phyloP scores from a whole-genome alignment of 2,329 filamentous ascomycete species.

The Pseudogymnoascus sp. region DNA sequence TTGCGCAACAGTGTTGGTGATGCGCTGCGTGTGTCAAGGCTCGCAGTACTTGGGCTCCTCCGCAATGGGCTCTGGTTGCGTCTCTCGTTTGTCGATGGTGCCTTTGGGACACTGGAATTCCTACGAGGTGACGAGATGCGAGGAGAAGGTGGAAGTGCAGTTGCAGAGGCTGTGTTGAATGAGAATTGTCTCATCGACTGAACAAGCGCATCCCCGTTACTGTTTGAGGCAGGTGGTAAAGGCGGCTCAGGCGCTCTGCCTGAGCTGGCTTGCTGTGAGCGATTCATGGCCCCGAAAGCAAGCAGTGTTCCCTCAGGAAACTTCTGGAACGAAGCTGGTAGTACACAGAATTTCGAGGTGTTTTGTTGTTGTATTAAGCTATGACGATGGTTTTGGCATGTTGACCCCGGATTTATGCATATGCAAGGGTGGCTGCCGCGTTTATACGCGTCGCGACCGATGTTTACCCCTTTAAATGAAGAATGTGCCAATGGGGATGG shows the following conservation, averaged over 20 bases:
- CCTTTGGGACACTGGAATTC: slow-evolving; percentile 1
- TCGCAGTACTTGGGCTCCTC: slow-evolving; percentile 36
- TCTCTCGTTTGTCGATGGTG: neutral
- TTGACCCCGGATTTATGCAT: slow-evolving; percentile 3
- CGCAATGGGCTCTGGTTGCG: slow-evolving; percentile 26
- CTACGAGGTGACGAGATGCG: neutral
- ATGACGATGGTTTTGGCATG: slow-evolving; percentile 6
- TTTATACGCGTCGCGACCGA: neutral
- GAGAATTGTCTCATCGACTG: slow-evolving; percentile 38
- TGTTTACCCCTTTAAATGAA: slow-evolving; percentile 5
- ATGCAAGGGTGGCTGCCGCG: slow-evolving; percentile 6
- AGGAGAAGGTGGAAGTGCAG: slow-evolving; percentile 9
- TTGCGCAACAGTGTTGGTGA: slow-evolving; percentile 36
- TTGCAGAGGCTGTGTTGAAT: slow-evolving; percentile 13
- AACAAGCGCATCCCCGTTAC: slow-evolving; percentile 28
- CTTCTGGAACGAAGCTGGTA: neutral
- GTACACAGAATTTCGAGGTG: neutral
- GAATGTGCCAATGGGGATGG: neutral
- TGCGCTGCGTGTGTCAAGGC: slow-evolving; percentile 31
- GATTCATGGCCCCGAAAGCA: neutral
- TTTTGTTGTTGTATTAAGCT: slow-evolving; percentile 6
- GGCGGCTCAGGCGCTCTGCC: slow-evolving; percentile 8
- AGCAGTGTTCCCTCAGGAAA: neutral
- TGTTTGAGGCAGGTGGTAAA: slow-evolving; percentile 12
- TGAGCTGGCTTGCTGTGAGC: neutral